Conservation (phyloP, 2,329 filamentous ascomycete species). For the Claviceps maximensis region DNA sequence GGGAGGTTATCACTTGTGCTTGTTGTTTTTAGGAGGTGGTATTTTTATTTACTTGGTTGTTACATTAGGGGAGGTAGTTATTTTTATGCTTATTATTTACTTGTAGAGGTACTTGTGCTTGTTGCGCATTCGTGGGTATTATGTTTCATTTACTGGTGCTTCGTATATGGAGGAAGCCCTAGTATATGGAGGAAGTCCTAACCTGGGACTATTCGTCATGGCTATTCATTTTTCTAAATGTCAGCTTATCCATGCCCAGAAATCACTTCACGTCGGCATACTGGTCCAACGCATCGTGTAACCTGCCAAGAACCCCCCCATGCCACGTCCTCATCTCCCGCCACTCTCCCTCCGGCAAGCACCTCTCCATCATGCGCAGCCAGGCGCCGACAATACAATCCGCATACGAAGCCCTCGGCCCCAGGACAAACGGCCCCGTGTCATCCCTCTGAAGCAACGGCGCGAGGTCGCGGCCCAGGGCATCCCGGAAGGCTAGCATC, state of each 20-base stretch:
- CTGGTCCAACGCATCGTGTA: constrained; percentile 32
- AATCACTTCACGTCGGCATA: constrained; percentile 16
- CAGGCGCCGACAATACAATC: constrained; percentile 45
- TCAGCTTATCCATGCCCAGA: not conserved
- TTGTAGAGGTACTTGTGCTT: too few species aligned
- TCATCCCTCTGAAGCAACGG: constrained; percentile 24
- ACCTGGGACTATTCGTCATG: too few species aligned
- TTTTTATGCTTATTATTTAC: too few species aligned
- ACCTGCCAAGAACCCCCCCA: constrained; percentile 32
- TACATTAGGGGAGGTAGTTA: too few species aligned
- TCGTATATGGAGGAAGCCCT: too few species aligned
- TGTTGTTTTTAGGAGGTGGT: too few species aligned
- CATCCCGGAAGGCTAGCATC: constrained; percentile 25
- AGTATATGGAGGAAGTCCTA: too few species aligned
- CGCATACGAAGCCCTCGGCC: constrained; percentile 32
- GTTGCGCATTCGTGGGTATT: too few species aligned
- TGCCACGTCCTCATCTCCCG: constrained; percentile 33
- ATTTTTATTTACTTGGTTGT: too few species aligned
- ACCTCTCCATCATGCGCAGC: constrained; percentile 31
- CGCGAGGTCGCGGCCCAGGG: constrained; percentile 26
- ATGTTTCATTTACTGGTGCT: too few species aligned
- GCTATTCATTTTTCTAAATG: too few species aligned
- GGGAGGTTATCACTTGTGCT: too few species aligned
- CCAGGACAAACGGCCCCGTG: constrained; percentile 36
- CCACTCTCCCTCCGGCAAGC: constrained; percentile 33